Percentiles rank a stretch among this genome's conserved stretches.
Evolutionary conservation across 2,329 filamentous ascomycete genomes (phyloP).

Genomic region (Cladophialophora chaetospira): DNA sequence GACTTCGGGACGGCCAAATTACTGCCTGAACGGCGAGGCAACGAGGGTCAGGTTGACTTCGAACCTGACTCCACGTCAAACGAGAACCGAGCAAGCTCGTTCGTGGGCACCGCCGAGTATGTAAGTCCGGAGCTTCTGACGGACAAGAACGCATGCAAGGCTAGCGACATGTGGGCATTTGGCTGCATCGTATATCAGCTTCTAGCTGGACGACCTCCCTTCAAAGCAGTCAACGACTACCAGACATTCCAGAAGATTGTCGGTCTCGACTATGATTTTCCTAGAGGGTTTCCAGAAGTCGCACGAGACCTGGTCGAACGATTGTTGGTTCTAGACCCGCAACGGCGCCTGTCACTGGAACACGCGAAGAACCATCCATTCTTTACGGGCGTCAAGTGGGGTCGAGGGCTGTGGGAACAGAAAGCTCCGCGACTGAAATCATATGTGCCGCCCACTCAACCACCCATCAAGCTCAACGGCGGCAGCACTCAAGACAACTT

Average conservation of each 20-base stretch:
- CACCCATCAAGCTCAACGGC: slow-evolving; percentile 76
- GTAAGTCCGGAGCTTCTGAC: slow-evolving; percentile 96
- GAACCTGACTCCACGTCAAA: slow-evolving; percentile 46
- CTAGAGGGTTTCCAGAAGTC: slow-evolving; percentile 78
- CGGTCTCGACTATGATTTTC: slow-evolving; percentile 89
- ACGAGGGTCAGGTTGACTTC: slow-evolving; percentile 47
- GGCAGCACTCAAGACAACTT: slow-evolving; percentile 42
- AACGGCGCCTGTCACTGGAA: slow-evolving; percentile 82
- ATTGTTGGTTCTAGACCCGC: slow-evolving; percentile 83
- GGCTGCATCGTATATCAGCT: slow-evolving; percentile 98
- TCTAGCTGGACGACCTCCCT: slow-evolving; percentile 90
- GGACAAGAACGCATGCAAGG: slow-evolving; percentile 95
- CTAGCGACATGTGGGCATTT: slow-evolving; percentile 97
- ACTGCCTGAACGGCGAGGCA: slow-evolving; percentile 56
- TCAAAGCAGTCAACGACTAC: slow-evolving; percentile 95
- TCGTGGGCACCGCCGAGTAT: slow-evolving; percentile 97
- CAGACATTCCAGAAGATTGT: slow-evolving; percentile 99
- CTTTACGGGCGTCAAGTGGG: slow-evolving; percentile 84
- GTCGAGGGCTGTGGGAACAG: slow-evolving; percentile 80
- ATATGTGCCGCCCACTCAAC: slow-evolving; percentile 75
- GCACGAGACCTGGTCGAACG: slow-evolving; percentile 89
- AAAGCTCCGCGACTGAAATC: slow-evolving; percentile 85
- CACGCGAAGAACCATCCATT: slow-evolving; percentile 97
- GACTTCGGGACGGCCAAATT: slow-evolving; percentile 99
- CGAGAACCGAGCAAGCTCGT: slow-evolving; percentile 78